These are phyloP conservation scores for Sarcodon aspratus DNA, from an alignment of 768 basidiomycete species.

Conservation along the genomic window DNA sequence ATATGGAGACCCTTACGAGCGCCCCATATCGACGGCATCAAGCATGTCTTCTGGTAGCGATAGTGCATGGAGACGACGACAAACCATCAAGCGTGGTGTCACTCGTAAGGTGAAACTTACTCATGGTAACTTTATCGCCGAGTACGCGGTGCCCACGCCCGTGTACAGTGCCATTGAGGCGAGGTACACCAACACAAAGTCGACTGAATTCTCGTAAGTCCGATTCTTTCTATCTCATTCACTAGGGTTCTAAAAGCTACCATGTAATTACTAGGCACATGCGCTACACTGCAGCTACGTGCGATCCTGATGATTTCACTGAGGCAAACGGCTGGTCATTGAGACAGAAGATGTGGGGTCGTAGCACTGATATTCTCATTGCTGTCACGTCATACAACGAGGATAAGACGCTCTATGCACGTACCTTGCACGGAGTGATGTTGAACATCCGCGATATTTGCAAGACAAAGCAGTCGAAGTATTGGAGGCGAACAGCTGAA, in stretches of 20 bases:
- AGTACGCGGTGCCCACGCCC: constrained; percentile 81
- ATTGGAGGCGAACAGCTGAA: constrained; percentile 75
- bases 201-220: constrained; percentile 86
- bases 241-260: constrained; percentile 1
- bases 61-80: constrained; percentile 52
- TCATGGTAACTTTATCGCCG: constrained; percentile 84
- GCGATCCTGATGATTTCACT: constrained; percentile 82
- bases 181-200: constrained; percentile 53
- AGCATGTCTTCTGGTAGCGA: constrained; percentile 24
- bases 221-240: not conserved
- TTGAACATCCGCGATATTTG: constrained; percentile 96
- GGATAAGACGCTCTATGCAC: constrained; percentile 84
- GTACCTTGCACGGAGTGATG: constrained; percentile 94
- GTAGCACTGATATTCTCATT: constrained; percentile 87
- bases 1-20: constrained; percentile 56
- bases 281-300: constrained; percentile 88
- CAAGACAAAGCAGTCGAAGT: constrained; percentile 90
- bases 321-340: constrained; percentile 77
- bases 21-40: constrained; percentile 31
- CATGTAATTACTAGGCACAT: constrained; percentile 47
- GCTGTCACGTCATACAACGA: constrained; percentile 93
- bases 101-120: constrained; percentile 94
- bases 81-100: constrained; percentile 86
- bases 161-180: constrained; percentile 74
- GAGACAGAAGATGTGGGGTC: constrained; percentile 74